Evolutionary conservation across 108 stramenopile genomes (phyloP).

Genomic region (Licmophora abbreviata): DNA sequence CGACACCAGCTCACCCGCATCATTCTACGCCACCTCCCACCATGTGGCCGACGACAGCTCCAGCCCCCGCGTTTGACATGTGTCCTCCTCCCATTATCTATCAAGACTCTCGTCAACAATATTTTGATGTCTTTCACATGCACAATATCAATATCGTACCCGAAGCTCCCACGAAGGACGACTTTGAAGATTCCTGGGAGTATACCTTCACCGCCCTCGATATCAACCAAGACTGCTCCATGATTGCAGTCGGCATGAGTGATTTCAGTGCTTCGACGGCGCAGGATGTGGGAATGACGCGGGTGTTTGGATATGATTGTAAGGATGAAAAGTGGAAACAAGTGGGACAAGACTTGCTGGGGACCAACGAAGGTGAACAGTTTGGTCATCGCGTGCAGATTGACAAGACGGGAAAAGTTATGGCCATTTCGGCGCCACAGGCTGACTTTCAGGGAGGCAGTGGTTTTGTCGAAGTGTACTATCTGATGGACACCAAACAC

Average conservation of each 20-base stretch:
- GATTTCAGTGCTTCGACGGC: constrained; percentile 2
- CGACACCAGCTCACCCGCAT: too few species aligned
- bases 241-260: constrained; percentile 10
- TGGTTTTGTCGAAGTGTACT: constrained; percentile 14
- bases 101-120: not conserved
- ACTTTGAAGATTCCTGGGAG: constrained; percentile 6
- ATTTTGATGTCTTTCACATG: constrained; percentile 1
- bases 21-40: too few species aligned
- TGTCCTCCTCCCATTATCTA: not conserved
- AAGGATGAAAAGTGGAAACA: not conserved
- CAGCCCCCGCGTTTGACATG: constrained; percentile 4
- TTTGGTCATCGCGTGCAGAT: constrained; percentile 2
- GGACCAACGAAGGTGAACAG: constrained; percentile 5
- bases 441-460: constrained; percentile 2
- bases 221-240: constrained; percentile 2
- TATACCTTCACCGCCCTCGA: constrained; percentile 7
- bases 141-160: constrained; percentile 3
- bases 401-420: constrained; percentile 1
- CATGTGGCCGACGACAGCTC: constrained; percentile 5
- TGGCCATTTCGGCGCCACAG: constrained; percentile 7
- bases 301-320: constrained; percentile 7
- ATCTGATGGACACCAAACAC: constrained; percentile 2
- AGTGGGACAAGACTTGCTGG: constrained; percentile 9
- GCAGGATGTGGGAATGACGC: constrained; percentile 4
- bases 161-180: constrained; percentile 2